Evolutionary conservation across 1,284 basidiomycete species (phyloP), one percentile per base, ranked within the genome.

Genomic region (Xanthoconium separans): DNA sequence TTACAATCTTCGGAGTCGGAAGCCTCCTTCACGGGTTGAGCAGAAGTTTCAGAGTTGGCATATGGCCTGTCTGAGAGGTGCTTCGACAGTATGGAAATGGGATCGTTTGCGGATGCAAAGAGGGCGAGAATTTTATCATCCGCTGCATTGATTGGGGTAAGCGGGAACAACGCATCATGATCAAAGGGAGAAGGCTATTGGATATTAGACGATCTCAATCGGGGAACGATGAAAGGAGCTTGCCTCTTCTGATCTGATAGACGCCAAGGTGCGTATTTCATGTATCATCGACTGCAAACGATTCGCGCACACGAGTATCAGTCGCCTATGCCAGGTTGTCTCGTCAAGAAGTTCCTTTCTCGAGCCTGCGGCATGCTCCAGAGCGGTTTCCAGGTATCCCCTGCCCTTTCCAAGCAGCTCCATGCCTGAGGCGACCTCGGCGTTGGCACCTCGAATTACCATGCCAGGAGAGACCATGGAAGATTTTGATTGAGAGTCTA

Each of bases 321-420:
- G 73, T 50, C 80, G 82, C 53, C 85, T 80, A 53, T 95, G 79
- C 34, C 78, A 77, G 49, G 81, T 72, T 45, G 89, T 91, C 70
- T 95, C 91, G 44, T 88, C 84, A 31, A 78, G 72, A 29, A 94
- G 75, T 51, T 82, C 80, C 43, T 76, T 74, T 39, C 89, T 75
- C 0, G 89, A 83, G 43, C 79, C 77, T 61, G 92, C 88, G 1
- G 92, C 83, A 58, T 93, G 84, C 46, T 85, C 80, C 27, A 95
- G 73, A 2, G 90, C 84, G 30, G 81, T 74, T 58, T 95, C 92
- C 43, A 89, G 67, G 56, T 84, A 78, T 6, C 79, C 77, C 44
- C 80, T 78, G 2, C 79, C 78, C 63, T 74, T 80, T 12, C 78
- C 78, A 9, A 78, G 57, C 22, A 75, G 65, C 46, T 79, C 78